phyloP scores from a whole-genome alignment of 805 yeast species.

The Candida xyloterini region DNA sequence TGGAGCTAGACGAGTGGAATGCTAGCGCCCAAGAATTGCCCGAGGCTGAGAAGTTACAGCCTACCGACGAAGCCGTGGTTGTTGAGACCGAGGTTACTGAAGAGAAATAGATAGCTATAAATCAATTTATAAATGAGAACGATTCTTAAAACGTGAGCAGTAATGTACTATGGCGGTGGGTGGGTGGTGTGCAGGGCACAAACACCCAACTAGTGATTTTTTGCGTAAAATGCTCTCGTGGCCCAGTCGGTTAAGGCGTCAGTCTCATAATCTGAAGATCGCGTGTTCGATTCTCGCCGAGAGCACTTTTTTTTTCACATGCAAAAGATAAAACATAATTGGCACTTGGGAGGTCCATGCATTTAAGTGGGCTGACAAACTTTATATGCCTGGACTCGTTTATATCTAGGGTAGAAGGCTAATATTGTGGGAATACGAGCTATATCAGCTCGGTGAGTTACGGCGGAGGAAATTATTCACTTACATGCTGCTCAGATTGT shows the following conservation, averaged over 20 bases:
- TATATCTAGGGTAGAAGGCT: too few relatives aligned
- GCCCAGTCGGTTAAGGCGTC: slow-evolving; percentile 42
- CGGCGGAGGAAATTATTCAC: neutral
- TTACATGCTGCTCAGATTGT: neutral
- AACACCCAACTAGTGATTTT: neutral
- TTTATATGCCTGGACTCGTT: too few relatives aligned
- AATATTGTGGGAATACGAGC: neutral
- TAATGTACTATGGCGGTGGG: too few relatives aligned
- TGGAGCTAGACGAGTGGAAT: slow-evolving; percentile 76
- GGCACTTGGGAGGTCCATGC: too few relatives aligned
- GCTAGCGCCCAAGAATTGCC: slow-evolving; percentile 29
- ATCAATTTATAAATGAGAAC: neutral
- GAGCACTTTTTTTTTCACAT: slow-evolving; percentile 28
- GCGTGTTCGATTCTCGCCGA: slow-evolving; percentile 41
- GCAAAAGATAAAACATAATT: too few relatives aligned
- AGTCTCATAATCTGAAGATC: slow-evolving; percentile 41
- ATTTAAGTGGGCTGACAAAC: too few relatives aligned
- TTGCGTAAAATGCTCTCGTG: slow-evolving; percentile 30
- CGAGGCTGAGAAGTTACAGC: slow-evolving; percentile 30
- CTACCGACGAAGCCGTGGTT: slow-evolving; percentile 50
- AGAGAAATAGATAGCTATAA: slow-evolving; percentile 6
- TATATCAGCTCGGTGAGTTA: too few relatives aligned
- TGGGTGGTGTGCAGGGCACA: neutral
- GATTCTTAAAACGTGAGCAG: neutral
- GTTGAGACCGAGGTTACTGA: slow-evolving; percentile 36